A percentile compares a stretch with the other conserved stretches of the same genome.
These are phyloP conservation scores for Mucor irregularis DNA, from an alignment of 371 early-diverging fungal genomes.

Conservation along the genomic window DNA sequence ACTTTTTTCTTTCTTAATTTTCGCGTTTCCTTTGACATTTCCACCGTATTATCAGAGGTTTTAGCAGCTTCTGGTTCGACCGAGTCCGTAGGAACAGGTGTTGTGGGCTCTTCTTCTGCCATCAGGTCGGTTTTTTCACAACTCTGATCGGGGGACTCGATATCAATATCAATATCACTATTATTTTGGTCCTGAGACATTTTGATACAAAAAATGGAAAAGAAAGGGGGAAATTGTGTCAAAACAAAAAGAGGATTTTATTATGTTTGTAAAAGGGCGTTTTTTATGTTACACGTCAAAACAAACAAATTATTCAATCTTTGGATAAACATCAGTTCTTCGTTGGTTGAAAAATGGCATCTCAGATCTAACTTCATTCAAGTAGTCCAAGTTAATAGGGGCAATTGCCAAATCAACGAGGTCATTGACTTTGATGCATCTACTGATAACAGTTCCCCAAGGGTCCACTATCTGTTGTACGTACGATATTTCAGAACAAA, in stretches of 20 bases:
- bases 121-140: background rate
- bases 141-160: background rate
- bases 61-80: no score
- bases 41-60: no score
- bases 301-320: conserved; percentile 12
- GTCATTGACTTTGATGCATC: conserved; percentile 48
- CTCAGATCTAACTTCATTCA: conserved; percentile 62
- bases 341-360: conserved; percentile 79
- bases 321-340: conserved; percentile 64
- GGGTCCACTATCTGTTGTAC: conserved; percentile 51
- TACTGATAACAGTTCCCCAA: conserved; percentile 63
- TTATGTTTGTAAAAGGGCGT: background rate
- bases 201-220: background rate
- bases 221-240: background rate
- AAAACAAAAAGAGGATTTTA: background rate
- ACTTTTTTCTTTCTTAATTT: conserved; percentile 19
- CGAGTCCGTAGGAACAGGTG: background rate
- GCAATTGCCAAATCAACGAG: conserved; percentile 65
- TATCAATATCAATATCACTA: conserved; percentile 7
- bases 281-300: background rate
- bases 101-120: background rate
- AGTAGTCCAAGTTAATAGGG: conserved; percentile 60
- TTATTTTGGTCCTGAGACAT: background rate
- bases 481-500: background rate
- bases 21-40: conserved; percentile 11